phyloP scores from a whole-genome alignment of 768 basidiomycete genomes.

The Favolaschia claudopus region DNA sequence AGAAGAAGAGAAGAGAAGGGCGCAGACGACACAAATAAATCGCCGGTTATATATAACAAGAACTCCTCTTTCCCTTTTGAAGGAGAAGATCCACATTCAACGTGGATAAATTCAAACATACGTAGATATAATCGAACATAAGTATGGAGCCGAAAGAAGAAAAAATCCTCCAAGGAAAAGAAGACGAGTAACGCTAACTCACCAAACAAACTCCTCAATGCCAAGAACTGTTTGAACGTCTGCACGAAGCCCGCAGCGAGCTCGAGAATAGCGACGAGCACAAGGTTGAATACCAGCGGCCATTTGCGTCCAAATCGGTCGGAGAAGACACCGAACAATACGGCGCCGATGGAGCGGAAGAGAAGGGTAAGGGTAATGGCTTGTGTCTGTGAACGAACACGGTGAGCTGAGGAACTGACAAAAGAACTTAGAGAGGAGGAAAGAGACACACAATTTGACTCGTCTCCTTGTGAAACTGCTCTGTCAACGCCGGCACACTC shows the following conservation, averaged over 20 bases:
- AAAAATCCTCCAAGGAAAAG: not conserved
- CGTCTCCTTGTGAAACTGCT: slow-evolving; percentile 54
- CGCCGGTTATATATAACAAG: too few relatives aligned
- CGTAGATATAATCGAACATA: too few relatives aligned
- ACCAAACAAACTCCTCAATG: slow-evolving; percentile 82
- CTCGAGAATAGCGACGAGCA: slow-evolving; percentile 75
- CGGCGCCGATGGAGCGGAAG: slow-evolving; percentile 85
- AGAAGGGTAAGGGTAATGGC: slow-evolving; percentile 92
- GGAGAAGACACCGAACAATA: slow-evolving; percentile 84
- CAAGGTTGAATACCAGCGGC: slow-evolving; percentile 82
- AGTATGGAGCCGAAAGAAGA: not conserved
- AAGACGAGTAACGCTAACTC: not conserved
- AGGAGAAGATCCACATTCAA: too few relatives aligned
- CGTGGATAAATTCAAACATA: too few relatives aligned
- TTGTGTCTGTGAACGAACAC: slow-evolving; percentile 56
- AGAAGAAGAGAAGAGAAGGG: not conserved
- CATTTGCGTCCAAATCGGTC: slow-evolving; percentile 95
- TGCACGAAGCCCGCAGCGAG: slow-evolving; percentile 84
- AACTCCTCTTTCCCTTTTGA: too few relatives aligned
- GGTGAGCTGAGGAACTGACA: not conserved
- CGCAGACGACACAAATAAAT: not conserved
- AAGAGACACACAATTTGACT: slow-evolving; percentile 47
- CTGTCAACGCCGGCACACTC: slow-evolving; percentile 53
- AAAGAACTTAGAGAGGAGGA: not conserved
- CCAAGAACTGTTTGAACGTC: slow-evolving; percentile 82